Conservation (phyloP, 1,139 yeast species). For the Zygotorulaspora mrakii region DNA sequence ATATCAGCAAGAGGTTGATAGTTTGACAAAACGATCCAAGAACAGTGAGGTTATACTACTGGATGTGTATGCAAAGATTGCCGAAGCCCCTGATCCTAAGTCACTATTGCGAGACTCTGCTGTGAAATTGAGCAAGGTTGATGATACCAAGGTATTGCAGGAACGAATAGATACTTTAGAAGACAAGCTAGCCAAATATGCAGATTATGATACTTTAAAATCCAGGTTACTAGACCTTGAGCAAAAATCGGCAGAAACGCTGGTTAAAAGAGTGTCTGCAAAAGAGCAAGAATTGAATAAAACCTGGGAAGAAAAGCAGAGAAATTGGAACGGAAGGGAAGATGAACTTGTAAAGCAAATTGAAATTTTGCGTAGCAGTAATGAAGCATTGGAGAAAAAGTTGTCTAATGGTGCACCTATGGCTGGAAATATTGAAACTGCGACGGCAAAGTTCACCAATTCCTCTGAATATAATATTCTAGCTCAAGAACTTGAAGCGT, state of each 20-base stretch:
- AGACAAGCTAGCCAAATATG: constrained; percentile 58
- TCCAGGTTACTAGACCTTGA: constrained; percentile 56
- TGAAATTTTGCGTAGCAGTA: constrained; percentile 43
- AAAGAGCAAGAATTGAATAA: constrained; percentile 62
- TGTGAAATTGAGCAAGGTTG: constrained; percentile 58
- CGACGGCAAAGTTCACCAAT: constrained; percentile 12
- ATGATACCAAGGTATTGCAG: constrained; percentile 52
- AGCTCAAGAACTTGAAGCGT: constrained; percentile 68
- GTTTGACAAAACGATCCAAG: constrained; percentile 72
- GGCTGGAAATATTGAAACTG: constrained; percentile 17
- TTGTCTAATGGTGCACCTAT: constrained; percentile 46
- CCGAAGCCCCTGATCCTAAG: constrained; percentile 91
- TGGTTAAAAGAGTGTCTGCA: constrained; percentile 45
- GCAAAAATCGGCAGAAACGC: constrained; percentile 52
- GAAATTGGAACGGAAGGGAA: constrained; percentile 56
- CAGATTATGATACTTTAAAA: constrained; percentile 77
- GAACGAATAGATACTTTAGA: constrained; percentile 54
- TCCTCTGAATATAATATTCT: constrained; percentile 53
- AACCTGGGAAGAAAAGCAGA: constrained; percentile 57
- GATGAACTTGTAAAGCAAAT: constrained; percentile 44
- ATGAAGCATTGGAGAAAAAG: constrained; percentile 52
- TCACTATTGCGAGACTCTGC: constrained; percentile 72
- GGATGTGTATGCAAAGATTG: constrained; percentile 66
- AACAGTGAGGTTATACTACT: constrained; percentile 69
- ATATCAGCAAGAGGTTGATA: constrained; percentile 86